A percentile compares a stretch with the other conserved stretches of the same genome.
Conservation (phyloP, 768 basidiomycete genomes). For the Serendipita sp. region DNA sequence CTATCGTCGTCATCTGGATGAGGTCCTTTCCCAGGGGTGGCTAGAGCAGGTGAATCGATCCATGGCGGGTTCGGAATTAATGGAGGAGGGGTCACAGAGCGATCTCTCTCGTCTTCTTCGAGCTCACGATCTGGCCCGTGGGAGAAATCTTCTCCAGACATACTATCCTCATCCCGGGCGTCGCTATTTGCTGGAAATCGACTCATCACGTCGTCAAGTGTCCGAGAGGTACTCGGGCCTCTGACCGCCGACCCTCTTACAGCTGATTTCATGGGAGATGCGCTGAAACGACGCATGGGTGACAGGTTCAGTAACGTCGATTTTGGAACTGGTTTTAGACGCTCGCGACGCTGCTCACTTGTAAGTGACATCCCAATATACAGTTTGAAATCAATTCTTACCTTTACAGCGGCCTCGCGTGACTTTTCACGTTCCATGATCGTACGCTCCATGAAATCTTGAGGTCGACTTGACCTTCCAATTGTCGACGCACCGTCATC, state of each 20-base stretch:
- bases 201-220: not conserved
- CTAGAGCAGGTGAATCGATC: not conserved
- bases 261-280: not conserved
- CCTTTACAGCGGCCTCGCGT: not conserved
- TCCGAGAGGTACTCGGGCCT: too few species aligned
- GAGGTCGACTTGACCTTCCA: not conserved
- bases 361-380: not conserved
- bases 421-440: not conserved
- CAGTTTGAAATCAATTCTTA: not conserved
- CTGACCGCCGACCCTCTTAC: not conserved
- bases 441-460: not conserved
- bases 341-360: not conserved
- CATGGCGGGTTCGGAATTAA: not conserved
- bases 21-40: not conserved
- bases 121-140: not conserved
- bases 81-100: not conserved
- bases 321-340: not conserved
- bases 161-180: not conserved
- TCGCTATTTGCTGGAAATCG: slow-evolving; percentile 3
- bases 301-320: not conserved
- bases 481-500: not conserved
- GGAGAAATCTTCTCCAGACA: not conserved
- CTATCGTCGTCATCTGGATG: not conserved
- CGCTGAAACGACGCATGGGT: not conserved
- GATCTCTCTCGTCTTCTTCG: slow-evolving; percentile 1